Conservation (phyloP, 2,329 filamentous ascomycete genomes). For the Colletotrichum cereale region DNA sequence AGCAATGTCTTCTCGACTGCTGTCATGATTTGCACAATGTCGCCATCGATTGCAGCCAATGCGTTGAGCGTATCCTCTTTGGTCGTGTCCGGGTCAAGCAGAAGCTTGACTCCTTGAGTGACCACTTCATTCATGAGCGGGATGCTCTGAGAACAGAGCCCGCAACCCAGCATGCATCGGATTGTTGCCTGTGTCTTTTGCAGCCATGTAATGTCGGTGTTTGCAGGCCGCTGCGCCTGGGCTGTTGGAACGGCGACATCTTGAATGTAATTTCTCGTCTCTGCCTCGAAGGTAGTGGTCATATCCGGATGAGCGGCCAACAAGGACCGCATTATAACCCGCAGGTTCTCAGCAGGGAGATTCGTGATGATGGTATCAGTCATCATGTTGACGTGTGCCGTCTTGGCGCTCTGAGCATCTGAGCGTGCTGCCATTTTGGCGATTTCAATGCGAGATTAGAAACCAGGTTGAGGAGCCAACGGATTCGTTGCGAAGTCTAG, state of each 20-base stretch:
- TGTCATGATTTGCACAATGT: conserved; percentile 52
- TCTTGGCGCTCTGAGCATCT: conserved; percentile 38
- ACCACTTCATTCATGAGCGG: conserved; percentile 38
- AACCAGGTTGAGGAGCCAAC: not conserved
- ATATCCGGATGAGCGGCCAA: conserved; percentile 44
- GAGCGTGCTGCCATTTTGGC: conserved; percentile 10
- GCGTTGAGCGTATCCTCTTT: not conserved
- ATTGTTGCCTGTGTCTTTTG: conserved; percentile 41
- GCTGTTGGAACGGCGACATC: conserved; percentile 36
- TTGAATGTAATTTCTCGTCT: conserved; percentile 47
- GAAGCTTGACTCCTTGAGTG: conserved; percentile 21
- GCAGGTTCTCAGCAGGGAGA: conserved; percentile 54
- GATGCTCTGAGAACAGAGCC: conserved; percentile 42
- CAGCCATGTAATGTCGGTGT: not conserved
- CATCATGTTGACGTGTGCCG: conserved; percentile 61
- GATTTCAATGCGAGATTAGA: not conserved
- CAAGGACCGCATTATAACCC: conserved; percentile 51
- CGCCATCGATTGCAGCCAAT: conserved; percentile 45
- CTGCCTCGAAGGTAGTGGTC: conserved; percentile 50
- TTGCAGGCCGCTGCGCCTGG: not conserved
- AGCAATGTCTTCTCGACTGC: conserved; percentile 50
- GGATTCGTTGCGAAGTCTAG: not conserved
- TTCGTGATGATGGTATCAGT: conserved; percentile 60
- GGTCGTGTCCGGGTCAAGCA: not conserved
- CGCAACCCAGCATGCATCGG: conserved; percentile 46